These are phyloP conservation scores for Yamadazyma pseudoaaseri DNA, from an alignment of 1,139 yeast genomes.

Conservation along the genomic window DNA sequence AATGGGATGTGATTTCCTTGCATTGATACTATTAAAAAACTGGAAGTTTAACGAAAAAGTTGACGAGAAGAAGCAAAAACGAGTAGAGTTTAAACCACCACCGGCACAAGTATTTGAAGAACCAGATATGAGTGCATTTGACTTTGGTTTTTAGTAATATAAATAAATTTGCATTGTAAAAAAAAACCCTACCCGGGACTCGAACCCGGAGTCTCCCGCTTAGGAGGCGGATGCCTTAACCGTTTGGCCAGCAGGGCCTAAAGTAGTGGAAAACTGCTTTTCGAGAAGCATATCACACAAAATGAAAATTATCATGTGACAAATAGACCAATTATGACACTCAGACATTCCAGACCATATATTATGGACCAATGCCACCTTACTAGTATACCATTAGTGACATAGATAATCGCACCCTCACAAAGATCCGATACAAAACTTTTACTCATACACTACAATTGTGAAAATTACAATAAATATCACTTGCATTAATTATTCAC, in stretches of 20 bases:
- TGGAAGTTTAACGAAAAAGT: slow-evolving; percentile 59
- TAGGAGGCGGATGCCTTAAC: slow-evolving; percentile 96
- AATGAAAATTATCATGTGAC: neutral
- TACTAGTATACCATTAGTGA: too few species aligned
- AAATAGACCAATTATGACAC: too few species aligned
- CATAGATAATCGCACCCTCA: too few species aligned
- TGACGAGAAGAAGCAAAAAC: slow-evolving; percentile 3
- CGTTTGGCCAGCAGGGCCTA: slow-evolving; percentile 86
- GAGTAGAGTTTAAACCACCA: slow-evolving; percentile 25
- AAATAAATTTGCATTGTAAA: slow-evolving; percentile 11
- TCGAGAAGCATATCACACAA: neutral
- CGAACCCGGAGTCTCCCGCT: slow-evolving; percentile 97
- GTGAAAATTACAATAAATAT: neutral
- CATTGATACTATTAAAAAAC: slow-evolving; percentile 57
- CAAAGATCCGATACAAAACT: too few species aligned
- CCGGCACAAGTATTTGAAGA: slow-evolving; percentile 58
- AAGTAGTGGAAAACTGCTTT: slow-evolving; percentile 1
- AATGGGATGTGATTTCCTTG: slow-evolving; percentile 89
- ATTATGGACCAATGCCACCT: too few species aligned
- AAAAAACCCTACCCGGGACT: slow-evolving; percentile 83
- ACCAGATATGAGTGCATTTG: slow-evolving; percentile 80
- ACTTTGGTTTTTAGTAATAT: slow-evolving; percentile 47
- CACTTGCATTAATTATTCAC: neutral
- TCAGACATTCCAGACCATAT: too few species aligned
- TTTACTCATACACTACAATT: neutral